Conservation (phyloP, 257 asterid species). For the Scutellaria baicalensis region DNA sequence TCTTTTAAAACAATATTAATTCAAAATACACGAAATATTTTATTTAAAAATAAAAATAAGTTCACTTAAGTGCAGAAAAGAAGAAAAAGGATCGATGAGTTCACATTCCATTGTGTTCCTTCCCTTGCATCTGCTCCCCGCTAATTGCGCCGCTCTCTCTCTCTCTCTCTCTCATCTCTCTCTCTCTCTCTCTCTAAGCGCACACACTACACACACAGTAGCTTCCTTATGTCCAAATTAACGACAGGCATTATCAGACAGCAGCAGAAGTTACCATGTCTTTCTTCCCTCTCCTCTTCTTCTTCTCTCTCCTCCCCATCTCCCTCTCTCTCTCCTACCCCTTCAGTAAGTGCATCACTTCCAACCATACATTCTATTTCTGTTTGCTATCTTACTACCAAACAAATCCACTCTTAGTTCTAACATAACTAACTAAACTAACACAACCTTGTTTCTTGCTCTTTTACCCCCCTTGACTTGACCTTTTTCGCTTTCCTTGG, state of each 20-base stretch:
- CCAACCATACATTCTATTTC: not conserved
- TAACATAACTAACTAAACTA: not conserved
- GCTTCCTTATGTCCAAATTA: conserved; percentile 23
- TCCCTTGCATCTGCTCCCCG: conserved; percentile 11
- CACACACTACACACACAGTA: conserved; percentile 5
- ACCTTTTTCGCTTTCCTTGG: not conserved
- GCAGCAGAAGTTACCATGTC: conserved; percentile 20
- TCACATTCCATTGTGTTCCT: not conserved
- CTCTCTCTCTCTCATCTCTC: too few species aligned
- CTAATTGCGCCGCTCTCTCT: conserved; percentile 26
- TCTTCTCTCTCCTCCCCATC: conserved; percentile 17
- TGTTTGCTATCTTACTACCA: not conserved
- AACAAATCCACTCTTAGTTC: not conserved
- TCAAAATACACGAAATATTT: too few species aligned
- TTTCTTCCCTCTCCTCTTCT: conserved; percentile 14
- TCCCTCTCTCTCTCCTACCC: conserved; percentile 22
- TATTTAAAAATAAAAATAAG: too few species aligned
- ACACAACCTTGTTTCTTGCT: not conserved
- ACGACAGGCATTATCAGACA: conserved; percentile 19
- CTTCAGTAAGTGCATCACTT: conserved; percentile 20
- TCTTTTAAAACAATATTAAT: too few species aligned
- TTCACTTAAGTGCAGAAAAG: too few species aligned
- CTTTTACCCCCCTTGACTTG: not conserved
- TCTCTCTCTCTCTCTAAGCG: not conserved
- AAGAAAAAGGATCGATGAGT: too few species aligned